phyloP scores from a whole-genome alignment of 2,329 filamentous ascomycete genomes.

The Trichophyton benhamiae region DNA sequence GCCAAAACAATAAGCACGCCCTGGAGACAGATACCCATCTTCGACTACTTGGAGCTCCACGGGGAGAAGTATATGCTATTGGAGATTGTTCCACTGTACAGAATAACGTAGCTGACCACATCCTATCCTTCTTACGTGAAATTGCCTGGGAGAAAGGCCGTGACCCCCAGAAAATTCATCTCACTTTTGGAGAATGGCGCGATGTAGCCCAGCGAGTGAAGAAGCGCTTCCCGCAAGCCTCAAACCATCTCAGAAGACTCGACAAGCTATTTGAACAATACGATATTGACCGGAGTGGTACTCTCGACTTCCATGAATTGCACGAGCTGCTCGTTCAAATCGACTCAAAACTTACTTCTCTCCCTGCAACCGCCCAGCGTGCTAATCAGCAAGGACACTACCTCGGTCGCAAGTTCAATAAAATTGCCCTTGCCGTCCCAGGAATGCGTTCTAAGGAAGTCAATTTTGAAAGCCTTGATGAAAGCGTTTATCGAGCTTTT shows the following conservation, averaged over 20 bases:
- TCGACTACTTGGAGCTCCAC: constrained; percentile 71
- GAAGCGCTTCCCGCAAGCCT: constrained; percentile 80
- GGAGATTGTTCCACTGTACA: constrained; percentile 95
- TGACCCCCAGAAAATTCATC: constrained; percentile 74
- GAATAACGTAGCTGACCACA: constrained; percentile 88
- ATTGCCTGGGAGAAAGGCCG: constrained; percentile 85
- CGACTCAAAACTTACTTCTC: constrained; percentile 82
- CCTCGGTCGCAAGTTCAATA: constrained; percentile 86
- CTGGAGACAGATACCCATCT: constrained; percentile 91
- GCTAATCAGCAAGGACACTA: constrained; percentile 94
- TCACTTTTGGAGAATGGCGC: constrained; percentile 82
- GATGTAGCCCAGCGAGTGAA: constrained; percentile 70
- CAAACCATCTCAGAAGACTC: constrained; percentile 72
- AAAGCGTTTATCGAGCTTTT: constrained; percentile 85
- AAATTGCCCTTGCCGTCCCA: constrained; percentile 63
- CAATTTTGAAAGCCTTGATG: constrained; percentile 78
- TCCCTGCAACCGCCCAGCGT: constrained; percentile 90
- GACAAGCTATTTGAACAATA: constrained; percentile 87
- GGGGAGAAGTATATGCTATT: constrained; percentile 92
- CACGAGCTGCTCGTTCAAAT: constrained; percentile 81
- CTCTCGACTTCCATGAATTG: constrained; percentile 86
- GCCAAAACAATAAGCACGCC: constrained; percentile 78
- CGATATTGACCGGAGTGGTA: constrained; percentile 85
- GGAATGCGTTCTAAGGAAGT: constrained; percentile 70
- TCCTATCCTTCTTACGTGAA: constrained; percentile 77